Percentiles rank a stretch among this genome's conserved stretches.
These are phyloP conservation scores for Sclerotinia spermophila DNA, from an alignment of 2,329 filamentous ascomycete genomes.

Conservation along the genomic window DNA sequence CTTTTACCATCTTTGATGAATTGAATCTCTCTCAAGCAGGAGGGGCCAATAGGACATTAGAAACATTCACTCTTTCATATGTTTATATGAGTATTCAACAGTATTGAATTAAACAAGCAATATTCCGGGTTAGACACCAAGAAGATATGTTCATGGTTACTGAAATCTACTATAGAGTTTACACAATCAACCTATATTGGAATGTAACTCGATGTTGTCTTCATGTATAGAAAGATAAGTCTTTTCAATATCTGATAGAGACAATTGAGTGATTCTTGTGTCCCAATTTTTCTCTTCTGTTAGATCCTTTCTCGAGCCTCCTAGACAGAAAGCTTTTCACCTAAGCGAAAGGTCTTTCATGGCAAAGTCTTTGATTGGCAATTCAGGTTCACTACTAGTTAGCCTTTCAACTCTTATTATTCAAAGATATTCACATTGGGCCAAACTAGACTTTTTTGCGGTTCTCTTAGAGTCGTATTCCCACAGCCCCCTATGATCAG, in stretches of 20 bases:
- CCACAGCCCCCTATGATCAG: no score
- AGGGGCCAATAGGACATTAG: neutral
- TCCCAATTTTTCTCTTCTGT: neutral
- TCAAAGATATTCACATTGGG: neutral
- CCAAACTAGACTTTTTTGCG: neutral
- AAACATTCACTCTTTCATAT: neutral
- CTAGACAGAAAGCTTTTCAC: neutral
- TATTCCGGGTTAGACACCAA: accelerated
- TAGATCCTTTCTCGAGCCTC: neutral
- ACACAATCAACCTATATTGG: no score
- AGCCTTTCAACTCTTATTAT: no score
- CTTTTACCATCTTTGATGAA: neutral
- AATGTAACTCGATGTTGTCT: neutral
- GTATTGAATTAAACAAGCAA: neutral
- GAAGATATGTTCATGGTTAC: neutral
- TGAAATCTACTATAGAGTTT: no score
- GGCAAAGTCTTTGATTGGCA: neutral
- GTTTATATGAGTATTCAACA: no score
- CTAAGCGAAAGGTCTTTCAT: neutral
- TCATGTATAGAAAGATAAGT: neutral
- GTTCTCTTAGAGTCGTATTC: no score
- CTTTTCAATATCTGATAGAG: neutral
- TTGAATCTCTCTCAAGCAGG: neutral
- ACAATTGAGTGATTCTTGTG: neutral
- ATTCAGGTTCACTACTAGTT: neutral